Evolutionary conservation across 257 asterid genomes (phyloP), one percentile per base, ranked within the genome.

Genomic region (Rehmannia glutinosa): DNA sequence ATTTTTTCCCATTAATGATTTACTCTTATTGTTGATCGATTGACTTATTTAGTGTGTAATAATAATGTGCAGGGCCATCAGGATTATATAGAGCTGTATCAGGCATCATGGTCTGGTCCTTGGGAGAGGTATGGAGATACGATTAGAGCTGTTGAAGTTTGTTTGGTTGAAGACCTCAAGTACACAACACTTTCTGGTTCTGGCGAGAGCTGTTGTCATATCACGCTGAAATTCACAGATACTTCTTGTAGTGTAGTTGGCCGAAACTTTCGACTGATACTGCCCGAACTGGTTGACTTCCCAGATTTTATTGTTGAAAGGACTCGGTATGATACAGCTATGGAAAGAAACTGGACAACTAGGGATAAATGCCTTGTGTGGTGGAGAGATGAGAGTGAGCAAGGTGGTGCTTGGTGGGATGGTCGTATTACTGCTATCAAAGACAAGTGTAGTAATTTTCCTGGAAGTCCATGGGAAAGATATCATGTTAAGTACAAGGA

Each of bases 401-500:
- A 49, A 76, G 95, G 90, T 41, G 98, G 98, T 69, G 47, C 75
- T 36, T 93, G 90, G 92, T 93, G 95, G 93, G 81, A 82, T 13
- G 98, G 97, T 57, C 68, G 64, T 67, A 87, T 93, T 73, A 69
- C 73, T 59, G 78, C 78, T 63, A 77, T 84, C 32, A 77, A 80
- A 69, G 93, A 87, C 74, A 81, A 82, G 62, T 79, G 84, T 64
- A 62, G 42, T 28, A 78, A 82, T 39, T 90, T 83, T 75, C 98
- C 92, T 1, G 92, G 79, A n/a, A 86, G 97, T 70, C 98, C 97
- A 19, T 93, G 98, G 98, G 96, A 90, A 71, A 85, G 91, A 47
- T 90, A 66, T 77, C 73, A 41, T 12, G 79, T 93, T n/a, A 73
- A 45, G 67, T 93, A 93, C 73, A 53, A 80, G 53, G 60, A 66